A percentile compares a stretch with the other conserved stretches of the same genome.
phyloP scores from a whole-genome alignment of 805 yeast genomes.

The Barnettozyma californica region DNA sequence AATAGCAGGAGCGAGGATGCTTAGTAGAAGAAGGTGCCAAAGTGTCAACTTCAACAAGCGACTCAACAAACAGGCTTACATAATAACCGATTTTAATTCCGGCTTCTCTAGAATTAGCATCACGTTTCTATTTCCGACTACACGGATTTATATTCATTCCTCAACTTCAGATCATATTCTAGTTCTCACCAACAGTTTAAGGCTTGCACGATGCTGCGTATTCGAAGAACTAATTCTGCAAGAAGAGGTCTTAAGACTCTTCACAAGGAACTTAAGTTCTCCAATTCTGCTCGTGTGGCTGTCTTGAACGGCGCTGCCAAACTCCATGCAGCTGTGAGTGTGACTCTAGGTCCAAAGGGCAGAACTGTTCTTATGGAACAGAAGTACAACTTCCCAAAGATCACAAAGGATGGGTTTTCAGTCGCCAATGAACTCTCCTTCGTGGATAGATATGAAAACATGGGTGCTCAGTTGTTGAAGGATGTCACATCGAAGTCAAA shows the following conservation, averaged over 20 bases:
- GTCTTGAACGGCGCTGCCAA: constrained; percentile 89
- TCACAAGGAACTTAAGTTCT: constrained; percentile 93
- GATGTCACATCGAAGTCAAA: constrained; percentile 97
- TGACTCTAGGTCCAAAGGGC: constrained; percentile 97
- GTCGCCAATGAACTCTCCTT: constrained; percentile 84
- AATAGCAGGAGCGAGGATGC: neutral
- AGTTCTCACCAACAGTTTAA: neutral
- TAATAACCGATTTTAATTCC: neutral
- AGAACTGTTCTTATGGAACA: constrained; percentile 96
- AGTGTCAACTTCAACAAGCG: neutral
- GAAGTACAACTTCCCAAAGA: constrained; percentile 93
- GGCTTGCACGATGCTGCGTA: neutral
- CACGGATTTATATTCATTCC: too few relatives aligned
- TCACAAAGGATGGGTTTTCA: constrained; percentile 98
- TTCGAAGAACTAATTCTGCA: too few relatives aligned
- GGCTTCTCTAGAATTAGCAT: neutral
- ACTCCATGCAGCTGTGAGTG: constrained; percentile 93
- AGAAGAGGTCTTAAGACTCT: constrained; percentile 20
- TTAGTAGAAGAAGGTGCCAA: too few relatives aligned
- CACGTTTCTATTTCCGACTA: too few relatives aligned
- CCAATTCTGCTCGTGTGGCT: constrained; percentile 96
- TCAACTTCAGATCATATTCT: too few relatives aligned
- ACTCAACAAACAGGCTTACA: neutral
- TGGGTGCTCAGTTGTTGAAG: constrained; percentile 93
- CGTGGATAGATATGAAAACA: constrained; percentile 87